phyloP scores from a whole-genome alignment of 2,329 filamentous ascomycete genomes.

The Penicillium sp. region DNA sequence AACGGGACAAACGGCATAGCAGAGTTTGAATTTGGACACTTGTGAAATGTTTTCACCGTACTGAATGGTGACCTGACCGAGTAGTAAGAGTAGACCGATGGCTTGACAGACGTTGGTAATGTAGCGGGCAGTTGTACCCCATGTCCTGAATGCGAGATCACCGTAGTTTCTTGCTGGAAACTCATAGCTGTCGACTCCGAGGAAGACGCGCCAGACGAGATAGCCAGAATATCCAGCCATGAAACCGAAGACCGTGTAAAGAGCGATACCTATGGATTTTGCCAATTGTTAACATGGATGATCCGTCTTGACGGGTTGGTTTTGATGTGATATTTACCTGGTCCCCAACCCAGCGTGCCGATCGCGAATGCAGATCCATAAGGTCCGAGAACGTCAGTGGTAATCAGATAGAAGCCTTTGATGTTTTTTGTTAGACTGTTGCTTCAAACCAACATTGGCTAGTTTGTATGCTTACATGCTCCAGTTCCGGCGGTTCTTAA shows the following conservation, averaged over 20 bases:
- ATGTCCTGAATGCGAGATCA: slow-evolving; percentile 48
- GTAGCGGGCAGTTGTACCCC: slow-evolving; percentile 44
- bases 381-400: slow-evolving; percentile 47
- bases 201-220: slow-evolving; percentile 45
- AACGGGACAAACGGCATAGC: slow-evolving; percentile 52
- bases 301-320: background rate
- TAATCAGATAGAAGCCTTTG: slow-evolving; percentile 45
- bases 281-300: background rate
- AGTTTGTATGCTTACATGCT: slow-evolving; percentile 25
- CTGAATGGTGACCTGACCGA: slow-evolving; percentile 42
- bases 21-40: slow-evolving; percentile 47
- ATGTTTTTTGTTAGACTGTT: background rate
- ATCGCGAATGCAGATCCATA: slow-evolving; percentile 32
- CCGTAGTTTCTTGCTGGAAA: slow-evolving; percentile 48
- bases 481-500: slow-evolving; percentile 46
- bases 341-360: slow-evolving; percentile 39
- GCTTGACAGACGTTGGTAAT: slow-evolving; percentile 48
- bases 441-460: background rate
- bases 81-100: slow-evolving; percentile 37
- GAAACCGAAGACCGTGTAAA: slow-evolving; percentile 45
- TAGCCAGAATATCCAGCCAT: slow-evolving; percentile 44
- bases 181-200: slow-evolving; percentile 46
- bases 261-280: slow-evolving; percentile 18
- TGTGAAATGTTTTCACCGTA: slow-evolving; percentile 55
- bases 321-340: slow-evolving; percentile 30